Evolutionary conservation across 2,329 filamentous ascomycete genomes (phyloP).

Genomic region (Bipolaris gigantea): DNA sequence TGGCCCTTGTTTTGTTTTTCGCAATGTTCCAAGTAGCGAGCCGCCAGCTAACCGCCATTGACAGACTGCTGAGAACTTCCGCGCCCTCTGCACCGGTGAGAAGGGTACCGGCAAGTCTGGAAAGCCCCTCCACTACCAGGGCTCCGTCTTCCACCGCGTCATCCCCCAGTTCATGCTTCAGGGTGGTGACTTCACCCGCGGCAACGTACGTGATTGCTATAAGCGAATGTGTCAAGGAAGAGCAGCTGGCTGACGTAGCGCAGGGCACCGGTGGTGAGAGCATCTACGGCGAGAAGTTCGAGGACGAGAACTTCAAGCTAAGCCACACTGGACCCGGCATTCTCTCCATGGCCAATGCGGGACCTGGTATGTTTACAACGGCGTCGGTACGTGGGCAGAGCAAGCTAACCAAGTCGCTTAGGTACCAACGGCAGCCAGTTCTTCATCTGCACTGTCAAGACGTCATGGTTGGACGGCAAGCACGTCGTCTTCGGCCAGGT

Average conservation of each 20-base stretch:
- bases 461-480: conserved; percentile 77
- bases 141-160: conserved; percentile 87
- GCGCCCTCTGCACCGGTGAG: conserved; percentile 89
- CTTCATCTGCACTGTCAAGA: conserved; percentile 92
- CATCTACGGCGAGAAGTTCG: conserved; percentile 96
- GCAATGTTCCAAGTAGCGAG: background rate
- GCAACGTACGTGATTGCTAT: conserved; percentile 69
- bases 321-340: conserved; percentile 94
- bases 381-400: too few relatives aligned
- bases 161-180: conserved; percentile 99
- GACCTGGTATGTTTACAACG: conserved; percentile 53
- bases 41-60: conserved; percentile 12
- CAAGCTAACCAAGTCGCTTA: background rate
- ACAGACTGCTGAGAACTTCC: conserved; percentile 92
- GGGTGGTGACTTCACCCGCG: conserved; percentile 93
- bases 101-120: conserved; percentile 81
- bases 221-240: background rate
- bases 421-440: conserved; percentile 96
- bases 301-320: conserved; percentile 88
- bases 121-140: conserved; percentile 89
- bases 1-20: background rate
- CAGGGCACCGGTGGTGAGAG: conserved; percentile 76
- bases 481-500: conserved; percentile 86
- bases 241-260: conserved; percentile 13
- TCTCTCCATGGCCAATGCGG: conserved; percentile 96